Conservation (phyloP, 106 monocot genomes). For the Allium fistulosum region DNA sequence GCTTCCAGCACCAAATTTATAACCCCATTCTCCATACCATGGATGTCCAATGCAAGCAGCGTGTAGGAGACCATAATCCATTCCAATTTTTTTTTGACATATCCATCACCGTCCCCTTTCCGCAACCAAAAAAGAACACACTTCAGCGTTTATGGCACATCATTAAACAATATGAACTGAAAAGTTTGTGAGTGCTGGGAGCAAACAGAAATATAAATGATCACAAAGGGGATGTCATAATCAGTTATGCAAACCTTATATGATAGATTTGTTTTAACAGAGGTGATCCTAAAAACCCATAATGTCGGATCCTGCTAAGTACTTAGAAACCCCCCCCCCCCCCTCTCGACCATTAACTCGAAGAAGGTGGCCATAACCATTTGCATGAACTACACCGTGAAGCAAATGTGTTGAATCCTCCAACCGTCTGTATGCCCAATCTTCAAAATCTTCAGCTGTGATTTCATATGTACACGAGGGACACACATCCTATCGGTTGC, state of each 20-base stretch:
- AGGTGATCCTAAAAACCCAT: constrained; percentile 87
- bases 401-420: constrained; percentile 69
- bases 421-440: constrained; percentile 35
- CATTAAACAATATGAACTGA: background rate
- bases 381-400: constrained; percentile 74
- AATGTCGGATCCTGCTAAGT: constrained; percentile 50
- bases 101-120: constrained; percentile 81
- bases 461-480: constrained; percentile 37
- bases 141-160: background rate
- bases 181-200: background rate
- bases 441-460: constrained; percentile 30
- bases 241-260: constrained; percentile 45
- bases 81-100: constrained; percentile 45
- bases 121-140: constrained; percentile 6
- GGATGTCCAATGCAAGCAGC: constrained; percentile 37
- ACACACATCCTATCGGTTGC: constrained; percentile 13
- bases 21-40: constrained; percentile 88
- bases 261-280: constrained; percentile 41
- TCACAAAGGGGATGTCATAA: background rate
- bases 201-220: background rate
- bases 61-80: constrained; percentile 59
- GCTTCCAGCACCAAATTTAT: constrained; percentile 58
- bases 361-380: constrained; percentile 86
- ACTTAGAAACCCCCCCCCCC: constrained; percentile 42
- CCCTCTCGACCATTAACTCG: constrained; percentile 76